A percentile compares a stretch with the other conserved stretches of the same genome.
These are phyloP conservation scores for Dendrocalamus latiflorus DNA, from an alignment of 202 grass and related monocot species.

Conservation along the genomic window DNA sequence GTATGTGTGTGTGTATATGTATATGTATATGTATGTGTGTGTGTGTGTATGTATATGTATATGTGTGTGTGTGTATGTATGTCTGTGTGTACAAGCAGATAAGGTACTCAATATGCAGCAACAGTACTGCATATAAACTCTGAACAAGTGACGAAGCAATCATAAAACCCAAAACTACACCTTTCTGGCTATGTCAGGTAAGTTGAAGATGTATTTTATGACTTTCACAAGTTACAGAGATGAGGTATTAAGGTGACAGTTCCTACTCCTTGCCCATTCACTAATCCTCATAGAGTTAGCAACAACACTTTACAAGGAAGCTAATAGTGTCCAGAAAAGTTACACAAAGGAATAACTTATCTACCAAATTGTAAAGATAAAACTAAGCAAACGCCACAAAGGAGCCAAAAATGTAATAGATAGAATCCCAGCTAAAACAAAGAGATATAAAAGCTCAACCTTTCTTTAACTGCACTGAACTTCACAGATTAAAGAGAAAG, in stretches of 20 bases:
- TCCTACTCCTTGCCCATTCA: background rate
- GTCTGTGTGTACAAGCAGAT: background rate
- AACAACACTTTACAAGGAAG: background rate
- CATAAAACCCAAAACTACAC: conserved; percentile 5
- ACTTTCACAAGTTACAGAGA: background rate
- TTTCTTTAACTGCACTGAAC: background rate
- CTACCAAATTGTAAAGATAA: background rate
- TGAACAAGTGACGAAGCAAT: background rate
- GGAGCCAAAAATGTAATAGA: background rate
- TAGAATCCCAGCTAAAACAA: background rate
- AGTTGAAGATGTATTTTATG: background rate
- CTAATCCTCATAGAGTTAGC: background rate
- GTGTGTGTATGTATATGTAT: too few species aligned
- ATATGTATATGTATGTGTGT: too few species aligned
- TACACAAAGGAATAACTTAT: background rate
- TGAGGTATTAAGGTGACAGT: background rate
- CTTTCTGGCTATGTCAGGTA: background rate
- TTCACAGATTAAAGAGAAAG: background rate
- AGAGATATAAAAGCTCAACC: background rate
- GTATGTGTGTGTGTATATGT: too few species aligned
- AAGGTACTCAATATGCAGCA: background rate
- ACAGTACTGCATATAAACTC: background rate
- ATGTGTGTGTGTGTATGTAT: too few species aligned
- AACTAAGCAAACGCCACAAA: background rate
- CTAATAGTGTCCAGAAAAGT: background rate